Evolutionary conservation across 192 early-diverging fungal genomes (phyloP), one percentile per base, ranked within the genome.

Genomic region (Gaertneriomyces sp.): DNA sequence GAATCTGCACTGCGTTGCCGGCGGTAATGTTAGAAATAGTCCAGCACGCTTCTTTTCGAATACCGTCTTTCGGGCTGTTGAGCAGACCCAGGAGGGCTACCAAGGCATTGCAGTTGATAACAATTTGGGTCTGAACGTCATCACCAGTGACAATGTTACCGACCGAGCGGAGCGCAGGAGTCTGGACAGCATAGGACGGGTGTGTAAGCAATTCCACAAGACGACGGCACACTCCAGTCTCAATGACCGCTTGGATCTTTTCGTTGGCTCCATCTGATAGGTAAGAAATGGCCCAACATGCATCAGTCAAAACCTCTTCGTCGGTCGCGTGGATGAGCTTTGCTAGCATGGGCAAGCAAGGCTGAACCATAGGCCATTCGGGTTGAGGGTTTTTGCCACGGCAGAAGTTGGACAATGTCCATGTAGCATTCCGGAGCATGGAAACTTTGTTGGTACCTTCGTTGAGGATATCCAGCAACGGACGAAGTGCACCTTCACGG

Each of bases 211-310:
- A 83, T 73, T 96, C 93, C 57, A 98, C 93, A 20, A 99, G 83
- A 44, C 94, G 91, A 47, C 92, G 84, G 77, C 91, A 94, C 46
- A 98, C 91, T 50, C 93, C 93, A 16, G 91, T 81, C 71, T 99
- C 94, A 64, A 99, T 93, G 8, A 99, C 96, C 9, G 93, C 91
- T 74, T 98, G 94, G 53, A 99, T 98, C 80, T 96, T 96, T 66
- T 98, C 93, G 78, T 99, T 98, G 44, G 87, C 53, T 1, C 96
- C 96, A 68, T 99, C 95, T 19, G 95, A 96, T 38, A 99, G 87
- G 69, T 99, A 99, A n/a, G 96, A 98, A 64, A 99, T 91, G 17
- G 96, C 96, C 96, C 96, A 99, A 85, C 95, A 98, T n/a, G 96
- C 91, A 74, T 98, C 96, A 12, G 93, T 96, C 71, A 98, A 79